These are phyloP conservation scores for Thelonectria blattea DNA, from an alignment of 2,329 filamentous ascomycete genomes.

Conservation along the genomic window DNA sequence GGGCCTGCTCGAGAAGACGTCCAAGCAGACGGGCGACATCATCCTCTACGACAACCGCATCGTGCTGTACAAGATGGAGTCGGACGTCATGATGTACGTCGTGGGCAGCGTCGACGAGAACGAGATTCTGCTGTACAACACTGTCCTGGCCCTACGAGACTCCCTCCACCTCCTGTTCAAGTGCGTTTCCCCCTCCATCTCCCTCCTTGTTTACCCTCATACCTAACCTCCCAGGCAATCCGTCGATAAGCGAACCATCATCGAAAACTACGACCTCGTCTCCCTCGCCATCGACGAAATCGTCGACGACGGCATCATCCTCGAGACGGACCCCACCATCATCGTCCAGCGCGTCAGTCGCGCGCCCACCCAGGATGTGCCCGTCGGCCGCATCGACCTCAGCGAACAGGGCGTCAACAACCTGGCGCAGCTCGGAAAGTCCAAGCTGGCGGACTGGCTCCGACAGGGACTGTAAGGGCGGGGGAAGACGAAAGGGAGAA, in stretches of 20 bases:
- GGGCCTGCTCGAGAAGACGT: slow-evolving; percentile 92
- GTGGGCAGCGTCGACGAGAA: slow-evolving; percentile 93
- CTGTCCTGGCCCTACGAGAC: slow-evolving; percentile 88
- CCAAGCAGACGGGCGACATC: slow-evolving; percentile 93
- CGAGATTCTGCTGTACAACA: slow-evolving; percentile 94
- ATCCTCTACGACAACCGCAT: slow-evolving; percentile 97
- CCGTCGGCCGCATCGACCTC: slow-evolving; percentile 91
- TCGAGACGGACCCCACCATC: slow-evolving; percentile 95
- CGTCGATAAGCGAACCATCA: slow-evolving; percentile 95
- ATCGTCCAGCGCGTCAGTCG: slow-evolving; percentile 91
- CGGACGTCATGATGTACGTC: slow-evolving; percentile 94
- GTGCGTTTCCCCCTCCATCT: slow-evolving; percentile 54
- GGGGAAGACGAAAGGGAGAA: slow-evolving; percentile 14
- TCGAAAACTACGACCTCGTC: slow-evolving; percentile 98
- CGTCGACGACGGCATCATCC: slow-evolving; percentile 92
- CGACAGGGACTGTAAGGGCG: slow-evolving; percentile 73
- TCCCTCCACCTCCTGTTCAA: slow-evolving; percentile 90
- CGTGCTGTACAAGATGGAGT: slow-evolving; percentile 97
- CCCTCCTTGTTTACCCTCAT: not conserved
- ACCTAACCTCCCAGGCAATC: slow-evolving; percentile 69
- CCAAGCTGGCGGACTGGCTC: slow-evolving; percentile 88
- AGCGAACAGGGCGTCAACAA: slow-evolving; percentile 96
- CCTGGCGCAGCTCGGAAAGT: slow-evolving; percentile 90
- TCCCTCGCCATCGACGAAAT: slow-evolving; percentile 95
- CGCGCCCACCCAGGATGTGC: slow-evolving; percentile 88